Evolutionary conservation across 768 basidiomycete species (phyloP).

Genomic region (Rhodotorula babjevae): DNA sequence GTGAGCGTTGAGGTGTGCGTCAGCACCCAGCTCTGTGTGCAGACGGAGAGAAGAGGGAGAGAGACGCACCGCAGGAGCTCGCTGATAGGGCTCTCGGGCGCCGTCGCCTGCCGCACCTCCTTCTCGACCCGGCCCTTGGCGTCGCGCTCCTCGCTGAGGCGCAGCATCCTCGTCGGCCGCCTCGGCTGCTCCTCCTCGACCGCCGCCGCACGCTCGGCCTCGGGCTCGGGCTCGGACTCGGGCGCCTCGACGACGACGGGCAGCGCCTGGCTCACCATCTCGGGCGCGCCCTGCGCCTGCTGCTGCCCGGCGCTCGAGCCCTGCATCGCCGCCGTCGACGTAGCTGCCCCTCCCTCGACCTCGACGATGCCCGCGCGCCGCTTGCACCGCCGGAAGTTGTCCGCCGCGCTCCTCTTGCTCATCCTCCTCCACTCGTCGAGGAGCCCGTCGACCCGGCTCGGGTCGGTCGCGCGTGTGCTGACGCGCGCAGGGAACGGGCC

Average conservation of each 20-base stretch:
- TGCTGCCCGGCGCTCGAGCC: too few relatives aligned
- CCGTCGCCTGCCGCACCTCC: slow-evolving; percentile 93
- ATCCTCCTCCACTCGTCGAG: slow-evolving; percentile 30
- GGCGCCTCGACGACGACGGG: slow-evolving; percentile 54
- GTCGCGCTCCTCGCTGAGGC: slow-evolving; percentile 19
- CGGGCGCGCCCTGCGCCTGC: slow-evolving; percentile 17
- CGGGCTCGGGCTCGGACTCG: slow-evolving; percentile 3
- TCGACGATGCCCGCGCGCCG: slow-evolving; percentile 21
- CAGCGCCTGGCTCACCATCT: slow-evolving; percentile 48
- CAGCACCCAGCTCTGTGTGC: too few relatives aligned
- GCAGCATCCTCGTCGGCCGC: slow-evolving; percentile 8
- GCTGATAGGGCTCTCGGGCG: slow-evolving; percentile 89
- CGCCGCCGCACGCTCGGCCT: neutral
- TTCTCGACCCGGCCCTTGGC: slow-evolving; percentile 58
- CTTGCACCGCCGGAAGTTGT: slow-evolving; percentile 30
- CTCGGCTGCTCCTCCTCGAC: neutral
- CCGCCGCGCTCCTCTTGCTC: slow-evolving; percentile 19
- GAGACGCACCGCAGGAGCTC: slow-evolving; percentile 61
- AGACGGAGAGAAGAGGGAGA: neutral
- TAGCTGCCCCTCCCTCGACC: neutral
- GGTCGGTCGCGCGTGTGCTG: slow-evolving; percentile 69
- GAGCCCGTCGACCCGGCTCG: slow-evolving; percentile 1
- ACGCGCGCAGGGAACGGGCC: slow-evolving; percentile 78
- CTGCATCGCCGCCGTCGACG: too few relatives aligned
- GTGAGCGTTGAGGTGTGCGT: neutral